Percentiles rank a stretch among this genome's conserved stretches.
phyloP scores from a whole-genome alignment of 352 stramenopile species.

The Pythium utonaiense region DNA sequence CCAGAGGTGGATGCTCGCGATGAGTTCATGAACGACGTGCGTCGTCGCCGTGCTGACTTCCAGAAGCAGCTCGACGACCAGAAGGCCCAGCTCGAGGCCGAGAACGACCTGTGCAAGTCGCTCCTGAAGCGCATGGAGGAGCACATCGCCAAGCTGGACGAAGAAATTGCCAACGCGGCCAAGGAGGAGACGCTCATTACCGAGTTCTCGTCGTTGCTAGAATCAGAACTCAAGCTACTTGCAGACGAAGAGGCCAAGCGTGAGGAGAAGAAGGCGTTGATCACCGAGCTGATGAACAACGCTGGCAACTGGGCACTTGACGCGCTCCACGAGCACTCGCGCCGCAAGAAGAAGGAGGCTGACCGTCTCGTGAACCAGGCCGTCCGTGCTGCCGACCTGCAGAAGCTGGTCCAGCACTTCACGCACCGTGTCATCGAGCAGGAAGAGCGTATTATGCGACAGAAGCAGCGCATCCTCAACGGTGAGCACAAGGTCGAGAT shows the following conservation, averaged over 20 bases:
- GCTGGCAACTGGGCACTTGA: constrained; percentile 85
- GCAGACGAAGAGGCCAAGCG: constrained; percentile 81
- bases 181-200: constrained; percentile 68
- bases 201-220: constrained; percentile 70
- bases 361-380: constrained; percentile 84
- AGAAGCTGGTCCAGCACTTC: constrained; percentile 88
- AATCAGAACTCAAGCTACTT: constrained; percentile 73
- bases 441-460: constrained; percentile 87
- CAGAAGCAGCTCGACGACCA: constrained; percentile 84
- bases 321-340: constrained; percentile 79
- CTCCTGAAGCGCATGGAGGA: constrained; percentile 80
- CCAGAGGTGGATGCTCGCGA: constrained; percentile 74
- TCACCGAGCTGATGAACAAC: constrained; percentile 85
- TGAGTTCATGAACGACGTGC: constrained; percentile 88
- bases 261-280: constrained; percentile 85
- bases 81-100: constrained; percentile 63
- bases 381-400: constrained; percentile 73
- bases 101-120: constrained; percentile 77
- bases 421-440: constrained; percentile 88
- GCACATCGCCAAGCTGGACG: constrained; percentile 75
- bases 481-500: constrained; percentile 89
- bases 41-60: constrained; percentile 69
- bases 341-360: constrained; percentile 84
- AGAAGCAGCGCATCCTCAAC: constrained; percentile 89
- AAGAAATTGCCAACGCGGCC: constrained; percentile 70